These are phyloP conservation scores for Candida taoyuanica DNA, from an alignment of 805 yeast genomes.

Conservation along the genomic window DNA sequence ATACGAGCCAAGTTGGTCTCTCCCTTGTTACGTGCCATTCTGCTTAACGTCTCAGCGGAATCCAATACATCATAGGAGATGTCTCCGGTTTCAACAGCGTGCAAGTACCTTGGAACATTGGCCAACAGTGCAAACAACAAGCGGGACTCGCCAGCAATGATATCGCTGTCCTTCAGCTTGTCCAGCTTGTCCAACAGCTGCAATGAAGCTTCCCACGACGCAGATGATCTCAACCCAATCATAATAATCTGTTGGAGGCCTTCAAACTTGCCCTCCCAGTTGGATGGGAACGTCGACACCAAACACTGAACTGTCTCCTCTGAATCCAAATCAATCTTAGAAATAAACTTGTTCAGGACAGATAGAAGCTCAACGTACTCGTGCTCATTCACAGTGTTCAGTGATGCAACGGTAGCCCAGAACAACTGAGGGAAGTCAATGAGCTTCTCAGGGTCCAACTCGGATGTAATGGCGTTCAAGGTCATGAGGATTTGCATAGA, in stretches of 20 bases:
- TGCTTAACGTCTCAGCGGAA: constrained; percentile 53
- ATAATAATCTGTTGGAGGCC: constrained; percentile 78
- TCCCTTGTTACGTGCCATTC: constrained; percentile 54
- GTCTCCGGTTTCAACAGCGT: constrained; percentile 62
- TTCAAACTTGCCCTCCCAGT: constrained; percentile 93
- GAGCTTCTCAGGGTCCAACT: constrained; percentile 69
- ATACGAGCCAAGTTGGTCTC: constrained; percentile 64
- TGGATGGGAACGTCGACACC: constrained; percentile 83
- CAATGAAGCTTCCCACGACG: constrained; percentile 73
- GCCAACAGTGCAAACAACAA: constrained; percentile 68
- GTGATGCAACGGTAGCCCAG: constrained; percentile 92
- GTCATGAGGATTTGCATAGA: constrained; percentile 98
- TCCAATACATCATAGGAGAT: constrained; percentile 45
- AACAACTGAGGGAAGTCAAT: constrained; percentile 89
- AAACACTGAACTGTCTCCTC: constrained; percentile 81
- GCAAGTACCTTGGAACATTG: constrained; percentile 78
- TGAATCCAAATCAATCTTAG: constrained; percentile 81
- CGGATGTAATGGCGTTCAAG: constrained; percentile 85
- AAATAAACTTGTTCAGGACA: constrained; percentile 73
- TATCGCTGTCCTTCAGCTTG: constrained; percentile 61
- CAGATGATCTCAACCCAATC: constrained; percentile 79
- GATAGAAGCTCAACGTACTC: constrained; percentile 88
- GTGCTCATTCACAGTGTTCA: constrained; percentile 85
- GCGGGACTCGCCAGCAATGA: constrained; percentile 69
- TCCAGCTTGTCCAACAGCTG: constrained; percentile 70